Conservation (phyloP, 805 yeast species). For the Saturnispora quitensis region DNA sequence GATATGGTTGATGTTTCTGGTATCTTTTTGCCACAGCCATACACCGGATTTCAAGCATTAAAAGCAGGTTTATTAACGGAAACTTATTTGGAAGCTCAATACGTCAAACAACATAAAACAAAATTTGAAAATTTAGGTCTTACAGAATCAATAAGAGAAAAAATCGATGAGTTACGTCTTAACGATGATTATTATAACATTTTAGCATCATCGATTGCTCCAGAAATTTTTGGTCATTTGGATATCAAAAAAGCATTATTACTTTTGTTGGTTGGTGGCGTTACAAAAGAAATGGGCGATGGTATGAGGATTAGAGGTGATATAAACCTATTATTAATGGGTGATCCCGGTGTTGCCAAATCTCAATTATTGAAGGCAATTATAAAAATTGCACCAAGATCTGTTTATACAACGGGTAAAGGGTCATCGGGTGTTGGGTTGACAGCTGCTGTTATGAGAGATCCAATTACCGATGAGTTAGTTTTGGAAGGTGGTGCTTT, state of each 20-base stretch:
- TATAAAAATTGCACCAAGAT: slow-evolving; percentile 88
- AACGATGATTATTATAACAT: slow-evolving; percentile 71
- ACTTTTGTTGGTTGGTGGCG: slow-evolving; percentile 86
- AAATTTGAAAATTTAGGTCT: slow-evolving; percentile 63
- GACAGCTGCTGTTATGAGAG: slow-evolving; percentile 98
- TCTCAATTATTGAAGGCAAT: slow-evolving; percentile 90
- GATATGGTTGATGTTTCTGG: slow-evolving; percentile 92
- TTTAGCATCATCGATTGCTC: slow-evolving; percentile 86
- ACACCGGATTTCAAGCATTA: slow-evolving; percentile 89
- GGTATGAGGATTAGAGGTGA: slow-evolving; percentile 98
- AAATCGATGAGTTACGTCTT: slow-evolving; percentile 44
- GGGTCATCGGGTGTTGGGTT: slow-evolving; percentile 99
- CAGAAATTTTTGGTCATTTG: slow-evolving; percentile 90
- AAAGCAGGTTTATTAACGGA: slow-evolving; percentile 91
- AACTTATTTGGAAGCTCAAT: slow-evolving; percentile 84
- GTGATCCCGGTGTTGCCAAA: slow-evolving; percentile 99
- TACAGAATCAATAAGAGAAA: slow-evolving; percentile 44
- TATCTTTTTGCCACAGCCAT: slow-evolving; percentile 86
- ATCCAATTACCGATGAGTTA: slow-evolving; percentile 98
- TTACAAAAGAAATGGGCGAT: slow-evolving; percentile 87
- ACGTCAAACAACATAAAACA: slow-evolving; percentile 78
- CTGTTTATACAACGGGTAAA: slow-evolving; percentile 95
- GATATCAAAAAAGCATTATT: slow-evolving; percentile 90
- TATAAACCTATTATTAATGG: slow-evolving; percentile 91
- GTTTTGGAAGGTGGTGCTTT: slow-evolving; percentile 97